Evolutionary conservation across 805 yeast genomes (phyloP).

Genomic region (Clavispora santaluciae): DNA sequence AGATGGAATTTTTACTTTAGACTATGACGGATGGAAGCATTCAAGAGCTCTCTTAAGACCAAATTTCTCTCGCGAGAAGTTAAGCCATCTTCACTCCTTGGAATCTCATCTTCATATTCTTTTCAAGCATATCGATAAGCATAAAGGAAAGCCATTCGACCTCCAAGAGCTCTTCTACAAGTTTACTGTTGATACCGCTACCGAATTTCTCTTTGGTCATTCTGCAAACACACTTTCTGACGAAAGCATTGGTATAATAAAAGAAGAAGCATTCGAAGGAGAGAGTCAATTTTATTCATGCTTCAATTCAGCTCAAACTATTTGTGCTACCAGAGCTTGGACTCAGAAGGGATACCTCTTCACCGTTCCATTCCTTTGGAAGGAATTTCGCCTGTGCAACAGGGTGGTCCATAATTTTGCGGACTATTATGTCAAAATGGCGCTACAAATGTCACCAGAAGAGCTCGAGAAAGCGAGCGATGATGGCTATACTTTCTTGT

Average conservation of each 20-base stretch:
- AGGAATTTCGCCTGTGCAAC: conserved; percentile 2
- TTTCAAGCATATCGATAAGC: conserved; percentile 17
- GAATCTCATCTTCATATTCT: conserved; percentile 28
- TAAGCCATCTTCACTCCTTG: conserved; percentile 30
- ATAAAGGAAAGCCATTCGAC: conserved; percentile 9
- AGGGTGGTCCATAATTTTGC: conserved; percentile 9
- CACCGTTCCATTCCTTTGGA: conserved; percentile 1
- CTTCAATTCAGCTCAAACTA: conserved; percentile 9
- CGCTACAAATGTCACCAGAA: conserved; percentile 4
- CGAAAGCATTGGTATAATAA: conserved; percentile 2
- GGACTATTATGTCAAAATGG: conserved; percentile 7
- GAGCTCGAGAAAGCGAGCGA: conserved; percentile 5
- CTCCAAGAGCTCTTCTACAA: conserved; percentile 12
- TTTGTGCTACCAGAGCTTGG: conserved; percentile 8
- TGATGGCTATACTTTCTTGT: conserved; percentile 8
- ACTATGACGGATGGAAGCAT: conserved; percentile 37
- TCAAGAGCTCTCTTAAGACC: conserved; percentile 35
- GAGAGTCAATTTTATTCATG: conserved; percentile 7
- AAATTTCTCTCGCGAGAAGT: conserved; percentile 34
- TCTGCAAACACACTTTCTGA: conserved; percentile 6
- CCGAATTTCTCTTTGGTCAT: conserved; percentile 14
- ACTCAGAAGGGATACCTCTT: conserved; percentile 8
- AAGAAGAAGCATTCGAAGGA: conserved; percentile 9
- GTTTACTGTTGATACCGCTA: conserved; percentile 13
- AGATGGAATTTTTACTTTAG: conserved; percentile 36